A percentile compares a stretch with the other conserved stretches of the same genome.
phyloP scores from a whole-genome alignment of 2,329 filamentous ascomycete genomes.

The Fusarium sacchari region DNA sequence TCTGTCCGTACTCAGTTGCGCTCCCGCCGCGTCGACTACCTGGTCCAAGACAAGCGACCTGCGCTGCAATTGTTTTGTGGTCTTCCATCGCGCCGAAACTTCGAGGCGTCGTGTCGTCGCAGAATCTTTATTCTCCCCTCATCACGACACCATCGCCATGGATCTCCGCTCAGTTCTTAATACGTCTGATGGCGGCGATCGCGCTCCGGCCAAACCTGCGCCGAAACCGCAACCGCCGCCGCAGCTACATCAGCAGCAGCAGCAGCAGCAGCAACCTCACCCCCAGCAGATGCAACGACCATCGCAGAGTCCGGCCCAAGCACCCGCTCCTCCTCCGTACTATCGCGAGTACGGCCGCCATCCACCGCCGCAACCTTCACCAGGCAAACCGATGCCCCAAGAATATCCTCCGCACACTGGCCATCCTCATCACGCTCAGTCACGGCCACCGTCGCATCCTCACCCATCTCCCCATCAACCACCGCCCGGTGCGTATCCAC shows the following conservation, averaged over 20 bases:
- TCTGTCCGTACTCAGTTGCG: constrained; percentile 1
- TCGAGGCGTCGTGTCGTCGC: constrained; percentile 30
- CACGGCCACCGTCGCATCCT: constrained; percentile 48
- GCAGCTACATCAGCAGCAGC: constrained; percentile 39
- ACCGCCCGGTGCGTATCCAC: constrained; percentile 50
- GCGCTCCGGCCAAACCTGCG: constrained; percentile 48
- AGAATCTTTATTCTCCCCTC: constrained; percentile 12
- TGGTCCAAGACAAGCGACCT: constrained; percentile 30
- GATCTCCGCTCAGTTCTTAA: constrained; percentile 67
- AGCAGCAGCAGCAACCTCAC: constrained; percentile 46
- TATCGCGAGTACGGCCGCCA: constrained; percentile 62
- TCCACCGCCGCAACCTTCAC: constrained; percentile 60
- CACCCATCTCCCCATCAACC: constrained; percentile 45
- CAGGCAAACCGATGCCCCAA: constrained; percentile 55
- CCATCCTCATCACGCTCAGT: constrained; percentile 45
- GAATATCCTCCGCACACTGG: constrained; percentile 54
- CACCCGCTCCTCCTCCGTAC: constrained; percentile 48
- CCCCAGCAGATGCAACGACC: constrained; percentile 56
- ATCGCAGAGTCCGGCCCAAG: constrained; percentile 50
- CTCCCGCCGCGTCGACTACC: constrained; percentile 37
- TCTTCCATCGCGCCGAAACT: constrained; percentile 31
- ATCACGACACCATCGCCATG: constrained; percentile 48
- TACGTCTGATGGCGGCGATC: constrained; percentile 58
- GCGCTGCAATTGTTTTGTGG: constrained; percentile 35
- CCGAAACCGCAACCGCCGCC: constrained; percentile 49